These are phyloP conservation scores for Phaeomoniella chlamydospora DNA, from an alignment of 2,329 filamentous ascomycete genomes.

Conservation along the genomic window DNA sequence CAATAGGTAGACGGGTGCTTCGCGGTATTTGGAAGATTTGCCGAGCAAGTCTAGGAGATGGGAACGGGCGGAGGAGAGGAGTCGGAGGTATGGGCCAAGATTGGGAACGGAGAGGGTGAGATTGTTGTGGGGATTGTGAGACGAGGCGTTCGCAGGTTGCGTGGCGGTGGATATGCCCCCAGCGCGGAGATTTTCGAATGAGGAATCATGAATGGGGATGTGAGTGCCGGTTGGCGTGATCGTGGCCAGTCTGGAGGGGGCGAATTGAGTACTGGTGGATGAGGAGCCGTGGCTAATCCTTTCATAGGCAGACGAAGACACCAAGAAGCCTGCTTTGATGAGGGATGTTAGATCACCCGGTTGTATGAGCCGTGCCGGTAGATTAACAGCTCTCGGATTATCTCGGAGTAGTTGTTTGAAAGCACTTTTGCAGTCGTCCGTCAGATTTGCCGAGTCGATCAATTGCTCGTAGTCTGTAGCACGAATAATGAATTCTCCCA, in stretches of 20 bases:
- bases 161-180: constrained; percentile 12
- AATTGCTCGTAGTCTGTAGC: constrained; percentile 35
- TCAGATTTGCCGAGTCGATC: constrained; percentile 20
- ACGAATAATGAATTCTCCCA: constrained; percentile 44
- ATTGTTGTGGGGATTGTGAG: constrained; percentile 8
- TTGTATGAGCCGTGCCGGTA: constrained; percentile 29
- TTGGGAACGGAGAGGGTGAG: constrained; percentile 43
- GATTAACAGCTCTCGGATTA: constrained; percentile 30
- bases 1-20: constrained; percentile 38
- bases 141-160: constrained; percentile 23
- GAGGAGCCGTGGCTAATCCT: neutral
- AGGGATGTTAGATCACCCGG: constrained; percentile 31
- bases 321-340: constrained; percentile 40
- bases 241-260: neutral
- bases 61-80: constrained; percentile 37
- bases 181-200: neutral
- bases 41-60: constrained; percentile 39
- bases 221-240: neutral
- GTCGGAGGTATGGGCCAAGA: constrained; percentile 44
- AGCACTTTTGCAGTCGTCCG: constrained; percentile 19
- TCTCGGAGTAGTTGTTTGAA: constrained; percentile 30
- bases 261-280: neutral
- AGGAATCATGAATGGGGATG: neutral
- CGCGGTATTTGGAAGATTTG: constrained; percentile 33
- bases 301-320: constrained; percentile 23